A percentile compares a stretch with the other conserved stretches of the same genome.
These are phyloP conservation scores for Erysimum cheiranthoides DNA, from an alignment of 345 rosid species.

Conservation along the genomic window DNA sequence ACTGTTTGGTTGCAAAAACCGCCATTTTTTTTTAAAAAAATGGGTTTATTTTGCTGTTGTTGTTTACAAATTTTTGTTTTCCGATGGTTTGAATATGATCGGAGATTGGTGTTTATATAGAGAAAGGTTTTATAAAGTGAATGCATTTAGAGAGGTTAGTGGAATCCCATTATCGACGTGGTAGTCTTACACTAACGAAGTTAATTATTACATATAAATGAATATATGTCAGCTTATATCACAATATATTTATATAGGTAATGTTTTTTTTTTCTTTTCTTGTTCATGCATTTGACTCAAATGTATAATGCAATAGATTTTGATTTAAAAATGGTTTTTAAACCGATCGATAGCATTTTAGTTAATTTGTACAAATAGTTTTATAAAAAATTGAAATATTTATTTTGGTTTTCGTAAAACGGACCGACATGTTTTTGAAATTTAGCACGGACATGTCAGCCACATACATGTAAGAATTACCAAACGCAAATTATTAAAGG, in stretches of 20 bases:
- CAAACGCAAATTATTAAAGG: neutral
- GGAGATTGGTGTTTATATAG: slow-evolving; percentile 29
- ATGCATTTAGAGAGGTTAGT: slow-evolving; percentile 23
- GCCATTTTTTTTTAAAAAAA: slow-evolving; percentile 42
- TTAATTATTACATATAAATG: neutral
- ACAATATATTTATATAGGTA: neutral
- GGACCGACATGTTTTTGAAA: slow-evolving; percentile 34
- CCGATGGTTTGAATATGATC: slow-evolving; percentile 22
- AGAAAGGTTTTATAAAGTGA: neutral
- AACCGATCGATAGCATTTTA: neutral
- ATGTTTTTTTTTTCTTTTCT: neutral
- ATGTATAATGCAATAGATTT: neutral
- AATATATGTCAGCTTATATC: neutral
- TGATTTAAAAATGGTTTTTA: neutral
- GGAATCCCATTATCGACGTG: slow-evolving; percentile 44
- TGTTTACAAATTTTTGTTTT: neutral
- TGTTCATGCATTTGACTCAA: neutral
- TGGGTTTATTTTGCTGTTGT: neutral
- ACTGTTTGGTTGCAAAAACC: slow-evolving; percentile 29
- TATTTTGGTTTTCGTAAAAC: slow-evolving; percentile 13
- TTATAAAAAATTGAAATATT: neutral
- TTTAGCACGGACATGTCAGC: slow-evolving; percentile 17
- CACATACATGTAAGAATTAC: slow-evolving; percentile 15
- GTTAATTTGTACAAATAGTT: neutral
- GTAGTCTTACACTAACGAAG: neutral